Evolutionary conservation across 345 rosid genomes (phyloP), one percentile per base, ranked within the genome.

Genomic region (Nephelium lappaceum): DNA sequence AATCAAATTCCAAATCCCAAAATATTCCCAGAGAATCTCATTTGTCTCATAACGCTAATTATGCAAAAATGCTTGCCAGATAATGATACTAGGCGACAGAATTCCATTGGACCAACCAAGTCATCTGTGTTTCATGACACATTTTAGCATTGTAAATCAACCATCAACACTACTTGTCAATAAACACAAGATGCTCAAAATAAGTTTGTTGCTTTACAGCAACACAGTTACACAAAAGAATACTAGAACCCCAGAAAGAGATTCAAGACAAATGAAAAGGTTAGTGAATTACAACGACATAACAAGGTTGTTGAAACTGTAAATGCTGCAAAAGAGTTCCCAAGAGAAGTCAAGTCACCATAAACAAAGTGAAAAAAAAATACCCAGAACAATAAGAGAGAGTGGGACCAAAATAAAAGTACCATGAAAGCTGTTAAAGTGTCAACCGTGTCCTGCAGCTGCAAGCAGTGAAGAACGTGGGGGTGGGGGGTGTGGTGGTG

Each of bases 21-120:
- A 81, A 82, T 72, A 81, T 81, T 80, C 86, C 79, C 79, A 62
- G 0, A 6, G 80, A 81, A 71, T 77, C 82, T 77, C 21, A 60
- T 60, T 51, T 14, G 10, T 51, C 18, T 11, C 57, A 51, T 51
- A 51, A 14, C 8, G 5, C 51, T 45, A 41, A 41, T 1, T 5
- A 41, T 0, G 9, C 43, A 41, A 49, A 49, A 76, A 76, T 64
- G 76, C 76, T 76, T 78, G 42, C 76, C 74, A 75, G 62, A 24
- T 49, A 25, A 58, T 31, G 57, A 69, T 53, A 70, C n/a, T n/a
- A 66, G 69, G 43, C 81, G 64, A 51, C 80, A 71, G 58, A 67
- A 77, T 25, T 60, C 57, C 39, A 27, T 23, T 58, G 36, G 36
- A 81, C 43, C 57, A 71, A 6, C 43, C 39, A 24, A 71, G 39